Evolutionary conservation across 352 stramenopile genomes (phyloP).

Genomic region (Lagenidium sp.): DNA sequence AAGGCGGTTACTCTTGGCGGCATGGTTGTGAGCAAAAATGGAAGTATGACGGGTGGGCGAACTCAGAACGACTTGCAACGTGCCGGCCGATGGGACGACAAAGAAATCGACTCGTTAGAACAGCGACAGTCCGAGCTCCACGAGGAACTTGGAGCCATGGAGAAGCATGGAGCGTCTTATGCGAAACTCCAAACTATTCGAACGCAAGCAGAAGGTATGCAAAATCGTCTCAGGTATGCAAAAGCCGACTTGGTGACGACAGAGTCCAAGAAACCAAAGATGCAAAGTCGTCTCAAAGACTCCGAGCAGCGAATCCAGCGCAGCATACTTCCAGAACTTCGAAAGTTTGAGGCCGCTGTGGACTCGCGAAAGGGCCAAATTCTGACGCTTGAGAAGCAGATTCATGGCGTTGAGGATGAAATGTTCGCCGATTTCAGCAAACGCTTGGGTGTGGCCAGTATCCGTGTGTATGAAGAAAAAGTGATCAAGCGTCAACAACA

Average conservation of each 20-base stretch:
- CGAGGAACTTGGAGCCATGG: slow-evolving; percentile 47
- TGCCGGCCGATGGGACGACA: slow-evolving; percentile 89
- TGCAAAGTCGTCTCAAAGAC: slow-evolving; percentile 48
- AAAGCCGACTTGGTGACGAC: slow-evolving; percentile 71
- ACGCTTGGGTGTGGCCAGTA: slow-evolving; percentile 65
- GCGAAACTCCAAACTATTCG: slow-evolving; percentile 51
- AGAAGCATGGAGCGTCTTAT: slow-evolving; percentile 64
- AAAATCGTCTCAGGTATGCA: slow-evolving; percentile 63
- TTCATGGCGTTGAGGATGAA: slow-evolving; percentile 74
- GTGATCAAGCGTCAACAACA: slow-evolving; percentile 82
- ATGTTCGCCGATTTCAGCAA: slow-evolving; percentile 81
- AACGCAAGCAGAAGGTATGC: slow-evolving; percentile 60
- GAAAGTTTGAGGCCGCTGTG: slow-evolving; percentile 44
- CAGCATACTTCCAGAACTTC: slow-evolving; percentile 50
- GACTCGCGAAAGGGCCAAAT: slow-evolving; percentile 35
- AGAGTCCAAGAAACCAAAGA: slow-evolving; percentile 56
- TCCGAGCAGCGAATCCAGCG: slow-evolving; percentile 36
- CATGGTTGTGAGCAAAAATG: slow-evolving; percentile 96
- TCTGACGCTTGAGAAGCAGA: slow-evolving; percentile 37
- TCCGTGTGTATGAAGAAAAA: slow-evolving; percentile 91
- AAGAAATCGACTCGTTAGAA: slow-evolving; percentile 83
- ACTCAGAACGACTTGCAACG: slow-evolving; percentile 79
- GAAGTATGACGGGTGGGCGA: slow-evolving; percentile 96
- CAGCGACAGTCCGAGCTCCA: slow-evolving; percentile 80
- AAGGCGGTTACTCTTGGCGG: slow-evolving; percentile 92